Conservation (phyloP, 179 eudicot genomes). For the Nepenthes alata region DNA sequence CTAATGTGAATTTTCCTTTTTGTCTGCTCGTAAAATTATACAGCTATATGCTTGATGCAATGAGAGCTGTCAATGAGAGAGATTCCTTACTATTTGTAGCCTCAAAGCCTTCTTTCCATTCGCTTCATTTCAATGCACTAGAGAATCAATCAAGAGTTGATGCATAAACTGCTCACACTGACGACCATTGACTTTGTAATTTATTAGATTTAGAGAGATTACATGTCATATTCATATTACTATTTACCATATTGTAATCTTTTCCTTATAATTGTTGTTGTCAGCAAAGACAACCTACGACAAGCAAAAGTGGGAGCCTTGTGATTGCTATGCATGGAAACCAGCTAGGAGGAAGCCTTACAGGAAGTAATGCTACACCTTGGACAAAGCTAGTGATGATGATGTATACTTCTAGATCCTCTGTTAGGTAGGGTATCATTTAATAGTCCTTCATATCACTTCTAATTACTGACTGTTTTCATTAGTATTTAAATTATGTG, state of each 20-base stretch:
- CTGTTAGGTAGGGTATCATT: constrained; percentile 39
- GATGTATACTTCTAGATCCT: constrained; percentile 62
- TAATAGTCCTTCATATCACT: not conserved
- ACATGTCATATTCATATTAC: not conserved
- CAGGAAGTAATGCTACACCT: constrained; percentile 32
- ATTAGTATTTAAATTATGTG: too few species aligned
- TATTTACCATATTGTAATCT: constrained; percentile 3
- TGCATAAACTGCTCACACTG: too few species aligned
- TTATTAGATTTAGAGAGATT: too few species aligned
- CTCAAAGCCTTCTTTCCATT: constrained; percentile 26
- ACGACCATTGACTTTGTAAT: too few species aligned
- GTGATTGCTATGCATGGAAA: constrained; percentile 36
- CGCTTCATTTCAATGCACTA: not conserved
- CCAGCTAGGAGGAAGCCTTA: constrained; percentile 34
- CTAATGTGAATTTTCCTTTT: not conserved
- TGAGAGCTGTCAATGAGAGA: constrained; percentile 20
- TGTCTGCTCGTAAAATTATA: not conserved
- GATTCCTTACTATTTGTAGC: constrained; percentile 27
- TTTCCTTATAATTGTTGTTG: constrained; percentile 31
- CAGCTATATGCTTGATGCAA: constrained; percentile 61
- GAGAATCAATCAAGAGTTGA: too few species aligned
- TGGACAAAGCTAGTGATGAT: constrained; percentile 84
- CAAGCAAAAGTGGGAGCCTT: constrained; percentile 52
- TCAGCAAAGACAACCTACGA: constrained; percentile 91
- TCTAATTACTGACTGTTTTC: too few species aligned